These are phyloP conservation scores for Adansonia grandidieri DNA, from an alignment of 441 rosid genomes.

Conservation along the genomic window DNA sequence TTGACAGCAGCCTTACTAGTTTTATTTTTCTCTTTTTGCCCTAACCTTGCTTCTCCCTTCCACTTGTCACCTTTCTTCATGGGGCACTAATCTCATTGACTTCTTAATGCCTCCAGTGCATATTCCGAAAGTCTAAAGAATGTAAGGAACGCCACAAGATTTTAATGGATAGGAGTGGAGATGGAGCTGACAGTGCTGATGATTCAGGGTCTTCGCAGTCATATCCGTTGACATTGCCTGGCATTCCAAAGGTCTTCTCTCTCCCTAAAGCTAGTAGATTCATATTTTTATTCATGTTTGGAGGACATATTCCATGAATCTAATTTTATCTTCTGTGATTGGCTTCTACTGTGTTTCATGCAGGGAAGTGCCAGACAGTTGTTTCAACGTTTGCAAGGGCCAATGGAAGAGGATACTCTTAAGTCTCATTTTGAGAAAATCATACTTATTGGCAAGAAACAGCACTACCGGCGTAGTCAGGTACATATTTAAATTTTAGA, in stretches of 20 bases:
- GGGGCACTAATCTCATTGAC: slow-evolving; percentile 30
- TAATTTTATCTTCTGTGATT: slow-evolving; percentile 31
- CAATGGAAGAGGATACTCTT: slow-evolving; percentile 94
- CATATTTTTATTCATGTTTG: slow-evolving; percentile 19
- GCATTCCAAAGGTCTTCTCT: slow-evolving; percentile 89
- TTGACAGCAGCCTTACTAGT: neutral
- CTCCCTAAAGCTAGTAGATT: neutral
- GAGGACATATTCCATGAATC: slow-evolving; percentile 28
- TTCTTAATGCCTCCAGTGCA: slow-evolving; percentile 58
- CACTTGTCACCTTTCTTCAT: slow-evolving; percentile 4
- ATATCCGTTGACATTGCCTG: slow-evolving; percentile 99
- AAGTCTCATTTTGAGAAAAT: slow-evolving; percentile 98
- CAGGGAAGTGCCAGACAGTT: slow-evolving; percentile 99
- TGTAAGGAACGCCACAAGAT: slow-evolving; percentile 98
- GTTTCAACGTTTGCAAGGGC: slow-evolving; percentile 97
- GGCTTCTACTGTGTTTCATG: slow-evolving; percentile 35
- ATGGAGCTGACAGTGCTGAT: slow-evolving; percentile 99
- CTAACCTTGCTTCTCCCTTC: neutral
- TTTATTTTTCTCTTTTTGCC: neutral
- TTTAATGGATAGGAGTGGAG: slow-evolving; percentile 92
- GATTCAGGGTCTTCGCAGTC: slow-evolving; percentile 98
- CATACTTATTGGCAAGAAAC: slow-evolving; percentile 77
- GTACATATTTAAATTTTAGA: slow-evolving; percentile 42
- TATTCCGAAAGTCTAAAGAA: slow-evolving; percentile 86
- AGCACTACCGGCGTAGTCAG: slow-evolving; percentile 69